phyloP scores from a whole-genome alignment of 148 eudicot genomes.

The Spergularia bocconei region DNA sequence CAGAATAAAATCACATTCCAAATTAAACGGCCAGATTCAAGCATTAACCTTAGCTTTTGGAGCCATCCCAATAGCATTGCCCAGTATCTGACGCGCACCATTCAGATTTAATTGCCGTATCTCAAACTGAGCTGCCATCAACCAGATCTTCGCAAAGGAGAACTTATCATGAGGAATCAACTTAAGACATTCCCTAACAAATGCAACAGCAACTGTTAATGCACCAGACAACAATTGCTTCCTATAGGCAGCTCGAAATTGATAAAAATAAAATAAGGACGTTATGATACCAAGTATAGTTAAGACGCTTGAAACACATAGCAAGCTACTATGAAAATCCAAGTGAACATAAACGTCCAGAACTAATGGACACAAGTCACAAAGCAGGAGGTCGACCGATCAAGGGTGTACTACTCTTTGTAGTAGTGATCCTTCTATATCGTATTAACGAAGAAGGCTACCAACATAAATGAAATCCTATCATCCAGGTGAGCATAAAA shows the following conservation, averaged over 20 bases:
- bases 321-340: not conserved
- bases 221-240: no score
- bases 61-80: conserved; percentile 92
- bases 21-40: not conserved
- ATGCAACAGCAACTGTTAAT: not conserved
- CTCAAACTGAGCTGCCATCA: conserved; percentile 91
- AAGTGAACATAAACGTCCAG: not conserved
- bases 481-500: not conserved
- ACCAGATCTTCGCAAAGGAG: conserved; percentile 94
- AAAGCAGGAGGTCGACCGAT: not conserved
- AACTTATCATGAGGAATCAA: conserved; percentile 54
- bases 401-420: no score
- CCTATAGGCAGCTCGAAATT: not conserved
- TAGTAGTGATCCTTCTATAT: no score
- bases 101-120: conserved; percentile 73
- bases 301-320: not conserved
- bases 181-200: conserved; percentile 52
- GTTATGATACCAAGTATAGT: not conserved
- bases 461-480: not conserved
- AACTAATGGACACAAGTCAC: not conserved
- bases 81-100: conserved; percentile 72
- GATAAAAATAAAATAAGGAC: not conserved
- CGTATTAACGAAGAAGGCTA: not conserved
- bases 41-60: conserved; percentile 82
- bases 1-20: not conserved